These are phyloP conservation scores for Perkinsus chesapeaki DNA, from an alignment of 169 alveolate genomes.

Conservation along the genomic window DNA sequence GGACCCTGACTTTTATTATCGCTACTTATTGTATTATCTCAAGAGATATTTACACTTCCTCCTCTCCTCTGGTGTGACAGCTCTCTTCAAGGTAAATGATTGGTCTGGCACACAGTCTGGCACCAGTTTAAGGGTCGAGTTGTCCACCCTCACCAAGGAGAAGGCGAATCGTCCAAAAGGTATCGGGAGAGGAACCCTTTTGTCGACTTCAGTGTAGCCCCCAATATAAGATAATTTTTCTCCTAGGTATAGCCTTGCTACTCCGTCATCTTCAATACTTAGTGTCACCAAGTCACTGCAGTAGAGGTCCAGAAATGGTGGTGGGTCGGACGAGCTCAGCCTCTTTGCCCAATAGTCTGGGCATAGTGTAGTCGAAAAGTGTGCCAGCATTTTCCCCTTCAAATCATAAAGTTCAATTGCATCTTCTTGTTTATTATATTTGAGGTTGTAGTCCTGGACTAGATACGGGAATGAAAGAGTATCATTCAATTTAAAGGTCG, in stretches of 20 bases:
- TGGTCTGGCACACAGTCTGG: background rate
- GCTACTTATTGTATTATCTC: background rate
- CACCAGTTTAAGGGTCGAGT: background rate
- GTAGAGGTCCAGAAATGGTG: background rate
- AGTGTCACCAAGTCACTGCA: background rate
- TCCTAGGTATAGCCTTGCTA: background rate
- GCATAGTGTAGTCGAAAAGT: background rate
- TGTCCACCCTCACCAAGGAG: background rate
- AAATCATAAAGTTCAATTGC: background rate
- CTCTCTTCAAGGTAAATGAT: background rate
- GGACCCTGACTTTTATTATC: background rate
- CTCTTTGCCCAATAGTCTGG: no score
- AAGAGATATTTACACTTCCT: background rate
- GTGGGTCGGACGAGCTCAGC: background rate
- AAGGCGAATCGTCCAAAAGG: background rate
- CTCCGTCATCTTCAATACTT: background rate
- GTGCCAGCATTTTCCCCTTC: background rate
- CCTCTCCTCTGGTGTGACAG: background rate
- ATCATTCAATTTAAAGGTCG: background rate
- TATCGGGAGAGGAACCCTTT: background rate
- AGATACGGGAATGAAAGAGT: background rate
- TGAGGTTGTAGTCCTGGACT: background rate
- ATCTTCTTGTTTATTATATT: background rate
- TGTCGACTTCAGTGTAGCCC: background rate
- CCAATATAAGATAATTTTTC: background rate